Evolutionary conservation across 2,329 filamentous ascomycete genomes (phyloP).

Genomic region (Hymenoscyphus linearis): DNA sequence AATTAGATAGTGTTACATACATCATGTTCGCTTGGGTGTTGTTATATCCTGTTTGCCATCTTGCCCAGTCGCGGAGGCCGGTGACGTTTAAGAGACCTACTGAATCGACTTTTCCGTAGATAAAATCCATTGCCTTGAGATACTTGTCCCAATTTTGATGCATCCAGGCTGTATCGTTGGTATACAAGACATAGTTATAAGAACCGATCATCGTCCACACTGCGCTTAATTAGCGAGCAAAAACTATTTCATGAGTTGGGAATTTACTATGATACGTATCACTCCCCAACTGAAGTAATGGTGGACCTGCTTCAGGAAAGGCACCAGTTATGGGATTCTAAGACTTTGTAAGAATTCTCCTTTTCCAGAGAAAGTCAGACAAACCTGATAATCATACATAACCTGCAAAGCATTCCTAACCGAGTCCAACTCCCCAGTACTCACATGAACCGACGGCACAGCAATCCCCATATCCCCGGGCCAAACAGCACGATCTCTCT

Average conservation of each 20-base stretch:
- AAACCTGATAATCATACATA: slow-evolving; percentile 41
- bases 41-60: slow-evolving; percentile 26
- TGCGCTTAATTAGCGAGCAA: slow-evolving; percentile 36
- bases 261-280: slow-evolving; percentile 48
- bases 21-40: slow-evolving; percentile 28
- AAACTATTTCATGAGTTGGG: slow-evolving; percentile 21
- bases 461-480: slow-evolving; percentile 56
- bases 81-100: slow-evolving; percentile 30
- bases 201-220: slow-evolving; percentile 53
- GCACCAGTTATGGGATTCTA: slow-evolving; percentile 20
- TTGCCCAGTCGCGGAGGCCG: slow-evolving; percentile 26
- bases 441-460: slow-evolving; percentile 46
- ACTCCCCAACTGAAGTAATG: slow-evolving; percentile 22
- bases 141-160: slow-evolving; percentile 45
- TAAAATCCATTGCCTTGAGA: slow-evolving; percentile 40
- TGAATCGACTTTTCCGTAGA: slow-evolving; percentile 38
- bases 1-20: no score
- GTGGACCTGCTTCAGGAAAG: slow-evolving; percentile 27
- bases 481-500: slow-evolving; percentile 56
- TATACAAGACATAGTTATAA: slow-evolving; percentile 54
- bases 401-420: slow-evolving; percentile 39
- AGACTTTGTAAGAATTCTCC: not conserved
- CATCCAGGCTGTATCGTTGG: slow-evolving; percentile 47
- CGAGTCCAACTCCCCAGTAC: slow-evolving; percentile 45
- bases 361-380: slow-evolving; percentile 29